phyloP scores from a whole-genome alignment of 1,139 yeast genomes.

The Candida frijolesensis region DNA sequence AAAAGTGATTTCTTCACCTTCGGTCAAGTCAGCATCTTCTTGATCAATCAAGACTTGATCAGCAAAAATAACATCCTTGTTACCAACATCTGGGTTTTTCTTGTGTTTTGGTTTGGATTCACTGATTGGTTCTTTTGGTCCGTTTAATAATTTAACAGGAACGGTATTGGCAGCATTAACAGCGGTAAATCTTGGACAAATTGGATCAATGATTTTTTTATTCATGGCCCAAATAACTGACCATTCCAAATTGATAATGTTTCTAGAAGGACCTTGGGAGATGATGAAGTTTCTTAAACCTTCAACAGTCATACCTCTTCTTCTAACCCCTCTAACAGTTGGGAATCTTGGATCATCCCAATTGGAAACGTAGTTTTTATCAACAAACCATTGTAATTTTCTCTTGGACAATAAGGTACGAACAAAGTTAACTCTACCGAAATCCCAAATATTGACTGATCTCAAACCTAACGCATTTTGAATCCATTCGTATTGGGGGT shows the following conservation, averaged over 20 bases:
- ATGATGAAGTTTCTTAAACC: slow-evolving; percentile 91
- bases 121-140: slow-evolving; percentile 60
- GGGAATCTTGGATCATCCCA: slow-evolving; percentile 99
- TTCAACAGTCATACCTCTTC: slow-evolving; percentile 99
- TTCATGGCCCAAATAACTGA: slow-evolving; percentile 94
- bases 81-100: slow-evolving; percentile 91
- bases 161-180: slow-evolving; percentile 64
- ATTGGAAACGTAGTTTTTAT: slow-evolving; percentile 77
- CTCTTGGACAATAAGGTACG: slow-evolving; percentile 94
- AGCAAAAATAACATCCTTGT: slow-evolving; percentile 72
- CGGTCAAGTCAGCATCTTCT: slow-evolving; percentile 78
- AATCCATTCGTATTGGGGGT: slow-evolving; percentile 97
- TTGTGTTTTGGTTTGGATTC: slow-evolving; percentile 92
- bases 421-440: slow-evolving; percentile 92
- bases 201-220: slow-evolving; percentile 94
- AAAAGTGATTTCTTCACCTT: slow-evolving; percentile 84
- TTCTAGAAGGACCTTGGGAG: slow-evolving; percentile 96
- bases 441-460: slow-evolving; percentile 96
- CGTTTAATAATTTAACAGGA: slow-evolving; percentile 65
- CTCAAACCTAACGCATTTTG: slow-evolving; percentile 76
- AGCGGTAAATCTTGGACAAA: slow-evolving; percentile 94
- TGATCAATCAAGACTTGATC: slow-evolving; percentile 77
- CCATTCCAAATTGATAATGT: slow-evolving; percentile 96
- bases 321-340: slow-evolving; percentile 96
- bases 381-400: slow-evolving; percentile 98